A percentile compares a stretch with the other conserved stretches of the same genome.
Conservation (phyloP, 2,329 filamentous ascomycete species). For the Fusarium circinatum region DNA sequence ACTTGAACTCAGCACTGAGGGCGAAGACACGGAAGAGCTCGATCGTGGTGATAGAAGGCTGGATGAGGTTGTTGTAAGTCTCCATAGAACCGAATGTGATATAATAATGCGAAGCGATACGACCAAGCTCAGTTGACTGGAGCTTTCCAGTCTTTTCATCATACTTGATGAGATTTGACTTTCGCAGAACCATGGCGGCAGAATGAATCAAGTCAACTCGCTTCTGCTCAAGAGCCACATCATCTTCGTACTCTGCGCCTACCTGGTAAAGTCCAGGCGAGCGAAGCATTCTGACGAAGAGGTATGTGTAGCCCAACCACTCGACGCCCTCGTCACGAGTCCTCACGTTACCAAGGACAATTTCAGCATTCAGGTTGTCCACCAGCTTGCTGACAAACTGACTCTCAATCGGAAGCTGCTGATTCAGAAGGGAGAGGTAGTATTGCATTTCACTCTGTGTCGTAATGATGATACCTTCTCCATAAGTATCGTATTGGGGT, state of each 20-base stretch:
- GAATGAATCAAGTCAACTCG: slow-evolving; percentile 98
- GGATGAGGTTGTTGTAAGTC: slow-evolving; percentile 94
- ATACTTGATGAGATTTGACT: slow-evolving; percentile 90
- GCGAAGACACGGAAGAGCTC: slow-evolving; percentile 97
- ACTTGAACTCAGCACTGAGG: slow-evolving; percentile 97
- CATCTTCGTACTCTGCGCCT: slow-evolving; percentile 93
- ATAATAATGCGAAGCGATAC: slow-evolving; percentile 98
- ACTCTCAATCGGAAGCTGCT: slow-evolving; percentile 96
- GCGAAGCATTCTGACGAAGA: slow-evolving; percentile 96
- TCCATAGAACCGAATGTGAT: slow-evolving; percentile 97
- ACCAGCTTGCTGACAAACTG: slow-evolving; percentile 93
- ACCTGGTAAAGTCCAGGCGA: slow-evolving; percentile 96
- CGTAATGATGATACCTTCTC: slow-evolving; percentile 98
- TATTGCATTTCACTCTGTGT: slow-evolving; percentile 96
- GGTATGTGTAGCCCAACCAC: slow-evolving; percentile 97
- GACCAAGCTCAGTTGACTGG: slow-evolving; percentile 91
- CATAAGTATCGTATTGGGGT: slow-evolving; percentile 96
- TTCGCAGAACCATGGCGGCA: slow-evolving; percentile 86
- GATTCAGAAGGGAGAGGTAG: slow-evolving; percentile 94
- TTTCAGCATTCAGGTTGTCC: slow-evolving; percentile 95
- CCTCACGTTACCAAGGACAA: slow-evolving; percentile 93
- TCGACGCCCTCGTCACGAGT: slow-evolving; percentile 96
- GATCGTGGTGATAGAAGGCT: slow-evolving; percentile 91
- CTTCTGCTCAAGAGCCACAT: slow-evolving; percentile 92
- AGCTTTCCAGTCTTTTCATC: slow-evolving; percentile 92